phyloP scores from a whole-genome alignment of 805 yeast genomes.

The Schwanniomyces polymorphus region DNA sequence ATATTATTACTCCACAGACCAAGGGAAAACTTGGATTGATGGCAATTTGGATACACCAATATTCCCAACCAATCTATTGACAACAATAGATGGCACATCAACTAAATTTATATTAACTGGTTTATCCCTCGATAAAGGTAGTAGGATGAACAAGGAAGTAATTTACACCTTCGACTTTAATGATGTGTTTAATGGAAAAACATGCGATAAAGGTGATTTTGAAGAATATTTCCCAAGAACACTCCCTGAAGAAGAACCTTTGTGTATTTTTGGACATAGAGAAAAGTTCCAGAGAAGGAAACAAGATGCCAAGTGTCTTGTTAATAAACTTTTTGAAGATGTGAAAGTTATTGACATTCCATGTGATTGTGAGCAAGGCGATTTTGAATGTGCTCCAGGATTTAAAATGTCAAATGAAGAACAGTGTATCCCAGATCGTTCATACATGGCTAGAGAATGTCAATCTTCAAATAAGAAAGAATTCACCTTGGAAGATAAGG shows the following conservation, averaged over 20 bases:
- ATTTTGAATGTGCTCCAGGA: slow-evolving; percentile 69
- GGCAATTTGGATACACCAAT: slow-evolving; percentile 46
- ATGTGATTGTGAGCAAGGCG: slow-evolving; percentile 65
- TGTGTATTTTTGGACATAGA: slow-evolving; percentile 69
- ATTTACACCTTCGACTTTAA: slow-evolving; percentile 54
- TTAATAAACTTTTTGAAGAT: slow-evolving; percentile 47
- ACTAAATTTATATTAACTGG: slow-evolving; percentile 56
- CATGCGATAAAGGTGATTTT: slow-evolving; percentile 52
- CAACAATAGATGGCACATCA: slow-evolving; percentile 73
- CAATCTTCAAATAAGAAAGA: slow-evolving; percentile 15
- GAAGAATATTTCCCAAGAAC: slow-evolving; percentile 64
- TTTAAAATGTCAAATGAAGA: slow-evolving; percentile 30
- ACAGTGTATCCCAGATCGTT: slow-evolving; percentile 46
- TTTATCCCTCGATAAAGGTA: slow-evolving; percentile 13
- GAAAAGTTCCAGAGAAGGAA: slow-evolving; percentile 67
- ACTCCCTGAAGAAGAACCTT: slow-evolving; percentile 28
- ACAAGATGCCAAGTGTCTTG: slow-evolving; percentile 62
- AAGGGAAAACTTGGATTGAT: slow-evolving; percentile 66
- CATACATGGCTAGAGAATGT: slow-evolving; percentile 24
- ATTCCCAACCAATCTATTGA: slow-evolving; percentile 43
- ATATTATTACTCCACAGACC: slow-evolving; percentile 60
- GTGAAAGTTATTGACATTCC: slow-evolving; percentile 48
- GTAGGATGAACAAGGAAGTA: slow-evolving; percentile 11
- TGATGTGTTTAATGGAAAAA: slow-evolving; percentile 50
- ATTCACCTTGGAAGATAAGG: slow-evolving; percentile 37